These are phyloP conservation scores for Pleurotus eryngii DNA, from an alignment of 768 basidiomycete genomes.

Conservation along the genomic window DNA sequence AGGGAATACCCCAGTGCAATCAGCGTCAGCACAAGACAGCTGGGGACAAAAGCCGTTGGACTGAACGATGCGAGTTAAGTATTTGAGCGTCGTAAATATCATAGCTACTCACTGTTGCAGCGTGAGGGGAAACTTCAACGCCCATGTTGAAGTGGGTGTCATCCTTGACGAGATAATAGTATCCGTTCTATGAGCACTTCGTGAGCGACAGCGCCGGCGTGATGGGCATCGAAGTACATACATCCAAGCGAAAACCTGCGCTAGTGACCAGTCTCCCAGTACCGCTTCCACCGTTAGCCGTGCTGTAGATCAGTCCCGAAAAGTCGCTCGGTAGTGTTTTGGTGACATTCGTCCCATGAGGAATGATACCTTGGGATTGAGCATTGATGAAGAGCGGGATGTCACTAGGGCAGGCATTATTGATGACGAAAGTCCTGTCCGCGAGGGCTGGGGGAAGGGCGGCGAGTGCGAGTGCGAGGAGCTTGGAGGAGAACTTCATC, in stretches of 20 bases:
- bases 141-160: slow-evolving; percentile 28
- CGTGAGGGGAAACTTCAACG: slow-evolving; percentile 24
- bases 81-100: not conserved
- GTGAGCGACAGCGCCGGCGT: not conserved
- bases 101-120: slow-evolving; percentile 15
- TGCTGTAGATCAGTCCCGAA: slow-evolving; percentile 19
- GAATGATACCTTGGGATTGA: slow-evolving; percentile 12
- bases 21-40: slow-evolving; percentile 12
- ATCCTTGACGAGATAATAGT: slow-evolving; percentile 30
- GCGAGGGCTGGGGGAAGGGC: not conserved
- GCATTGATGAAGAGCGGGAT: slow-evolving; percentile 17
- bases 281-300: slow-evolving; percentile 16
- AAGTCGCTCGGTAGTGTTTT: slow-evolving; percentile 11
- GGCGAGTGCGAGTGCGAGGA: not conserved
- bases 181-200: slow-evolving; percentile 12
- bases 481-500: not conserved
- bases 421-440: slow-evolving; percentile 10
- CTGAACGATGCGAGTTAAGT: not conserved
- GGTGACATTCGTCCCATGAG: slow-evolving; percentile 9
- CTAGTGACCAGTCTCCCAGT: slow-evolving; percentile 14
- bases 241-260: slow-evolving; percentile 20
- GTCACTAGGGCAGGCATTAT: slow-evolving; percentile 20
- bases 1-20: not conserved
- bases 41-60: slow-evolving; percentile 16
- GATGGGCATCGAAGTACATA: not conserved